Evolutionary conservation across 2,329 filamentous ascomycete genomes (phyloP).

Genomic region (Diplodia scrobiculata): DNA sequence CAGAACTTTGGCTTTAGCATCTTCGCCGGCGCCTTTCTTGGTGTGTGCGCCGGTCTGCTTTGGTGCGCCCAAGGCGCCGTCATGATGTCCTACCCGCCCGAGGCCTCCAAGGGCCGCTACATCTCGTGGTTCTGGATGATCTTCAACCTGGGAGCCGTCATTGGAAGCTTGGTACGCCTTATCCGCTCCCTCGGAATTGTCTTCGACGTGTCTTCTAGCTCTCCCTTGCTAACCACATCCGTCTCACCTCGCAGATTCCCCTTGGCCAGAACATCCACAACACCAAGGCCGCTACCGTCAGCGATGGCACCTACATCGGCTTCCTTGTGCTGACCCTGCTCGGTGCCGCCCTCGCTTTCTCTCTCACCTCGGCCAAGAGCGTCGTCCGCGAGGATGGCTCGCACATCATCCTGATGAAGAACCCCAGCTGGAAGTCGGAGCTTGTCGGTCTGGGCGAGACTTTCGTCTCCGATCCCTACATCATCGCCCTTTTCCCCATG

Average conservation of each 20-base stretch:
- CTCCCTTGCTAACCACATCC: constrained; percentile 26
- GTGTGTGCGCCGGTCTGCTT: constrained; percentile 75
- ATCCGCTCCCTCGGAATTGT: constrained; percentile 34
- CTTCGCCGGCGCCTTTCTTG: constrained; percentile 74
- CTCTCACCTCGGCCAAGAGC: constrained; percentile 69
- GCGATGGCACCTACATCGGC: constrained; percentile 81
- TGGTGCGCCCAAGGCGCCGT: constrained; percentile 84
- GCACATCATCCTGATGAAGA: constrained; percentile 82
- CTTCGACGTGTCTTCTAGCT: constrained; percentile 31
- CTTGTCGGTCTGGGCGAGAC: constrained; percentile 74
- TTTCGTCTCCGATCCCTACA: constrained; percentile 68
- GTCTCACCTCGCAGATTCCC: constrained; percentile 57
- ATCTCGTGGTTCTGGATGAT: constrained; percentile 94
- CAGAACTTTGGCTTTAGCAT: constrained; percentile 69
- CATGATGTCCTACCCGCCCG: constrained; percentile 86
- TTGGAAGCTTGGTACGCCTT: constrained; percentile 68
- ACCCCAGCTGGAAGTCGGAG: constrained; percentile 83
- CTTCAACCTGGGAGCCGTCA: constrained; percentile 88
- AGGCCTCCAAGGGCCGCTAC: constrained; percentile 80
- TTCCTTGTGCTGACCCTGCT: constrained; percentile 81
- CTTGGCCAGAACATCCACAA: constrained; percentile 70
- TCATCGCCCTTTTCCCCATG: constrained; percentile 74
- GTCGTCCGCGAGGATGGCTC: constrained; percentile 77
- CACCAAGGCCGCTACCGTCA: constrained; percentile 56
- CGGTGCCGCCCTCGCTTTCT: constrained; percentile 69